Conservation (phyloP, 1,284 basidiomycete genomes). For the Volvariella surrecta region DNA sequence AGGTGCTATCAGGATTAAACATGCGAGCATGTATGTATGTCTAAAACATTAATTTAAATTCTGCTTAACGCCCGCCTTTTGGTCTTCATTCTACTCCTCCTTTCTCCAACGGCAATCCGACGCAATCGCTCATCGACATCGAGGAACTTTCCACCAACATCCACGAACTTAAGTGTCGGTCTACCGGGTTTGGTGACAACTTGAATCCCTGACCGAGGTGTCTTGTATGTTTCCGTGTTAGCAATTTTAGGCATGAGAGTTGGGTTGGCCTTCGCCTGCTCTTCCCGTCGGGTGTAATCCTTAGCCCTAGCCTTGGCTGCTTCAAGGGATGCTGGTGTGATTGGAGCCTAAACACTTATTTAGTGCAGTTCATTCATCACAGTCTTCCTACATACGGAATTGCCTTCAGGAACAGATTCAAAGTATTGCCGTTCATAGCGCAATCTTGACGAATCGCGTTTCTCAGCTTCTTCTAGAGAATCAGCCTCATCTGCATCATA, state of each 20-base stretch:
- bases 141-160: constrained; percentile 62
- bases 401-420: constrained; percentile 61
- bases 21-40: constrained; percentile 10
- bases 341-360: constrained; percentile 36
- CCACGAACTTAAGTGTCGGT: constrained; percentile 51
- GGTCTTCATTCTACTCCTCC: constrained; percentile 27
- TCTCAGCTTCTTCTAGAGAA: constrained; percentile 44
- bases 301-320: constrained; percentile 28
- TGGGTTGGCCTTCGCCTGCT: constrained; percentile 29
- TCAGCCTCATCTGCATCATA: constrained; percentile 51
- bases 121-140: constrained; percentile 42
- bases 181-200: constrained; percentile 30
- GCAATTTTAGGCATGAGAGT: constrained; percentile 27
- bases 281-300: constrained; percentile 20
- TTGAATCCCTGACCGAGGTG: constrained; percentile 27
- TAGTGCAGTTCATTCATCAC: not conserved
- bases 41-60: no score
- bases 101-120: constrained; percentile 38
- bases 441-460: constrained; percentile 46
- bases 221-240: constrained; percentile 24
- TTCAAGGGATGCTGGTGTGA: constrained; percentile 45
- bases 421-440: constrained; percentile 67
- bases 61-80: constrained; percentile 14
- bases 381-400: constrained; percentile 36
- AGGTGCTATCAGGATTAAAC: not conserved